Conservation (phyloP, 257 asterid genomes). For the Coffea eugenioides region DNA sequence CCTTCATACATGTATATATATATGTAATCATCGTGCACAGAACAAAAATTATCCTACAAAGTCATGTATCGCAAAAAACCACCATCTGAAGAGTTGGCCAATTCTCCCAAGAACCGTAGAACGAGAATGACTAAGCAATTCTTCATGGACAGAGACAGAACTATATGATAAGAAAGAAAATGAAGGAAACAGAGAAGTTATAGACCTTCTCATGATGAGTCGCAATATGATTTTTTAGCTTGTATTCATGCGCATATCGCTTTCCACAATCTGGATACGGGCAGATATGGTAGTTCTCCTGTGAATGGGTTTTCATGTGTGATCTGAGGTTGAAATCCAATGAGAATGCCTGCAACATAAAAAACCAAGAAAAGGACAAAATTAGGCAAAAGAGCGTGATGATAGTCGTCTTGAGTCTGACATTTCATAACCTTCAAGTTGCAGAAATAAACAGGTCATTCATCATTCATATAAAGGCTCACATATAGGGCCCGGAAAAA, state of each 20-base stretch:
- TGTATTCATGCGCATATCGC: conserved; percentile 97
- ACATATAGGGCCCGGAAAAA: conserved; percentile 2
- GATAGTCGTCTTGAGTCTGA: neutral
- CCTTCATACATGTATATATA: neutral
- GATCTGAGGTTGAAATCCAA: conserved; percentile 95
- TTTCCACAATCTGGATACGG: conserved; percentile 96
- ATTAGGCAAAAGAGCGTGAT: neutral
- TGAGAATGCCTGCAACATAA: conserved; percentile 81
- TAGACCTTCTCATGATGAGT: conserved; percentile 86
- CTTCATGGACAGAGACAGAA: neutral
- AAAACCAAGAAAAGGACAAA: neutral
- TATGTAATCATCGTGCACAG: neutral
- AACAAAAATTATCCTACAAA: neutral
- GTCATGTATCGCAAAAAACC: neutral
- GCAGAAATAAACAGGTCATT: neutral
- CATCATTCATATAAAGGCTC: neutral
- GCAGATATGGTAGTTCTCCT: conserved; percentile 95
- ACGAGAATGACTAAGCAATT: neutral
- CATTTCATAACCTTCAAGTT: neutral
- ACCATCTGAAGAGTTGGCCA: neutral
- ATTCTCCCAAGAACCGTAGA: neutral
- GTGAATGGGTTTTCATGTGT: conserved; percentile 99
- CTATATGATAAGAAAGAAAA: neutral
- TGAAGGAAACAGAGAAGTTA: conserved; percentile 12
- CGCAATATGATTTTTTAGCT: conserved; percentile 83